These are phyloP conservation scores for Colletotrichum camelliae DNA, from an alignment of 2,329 filamentous ascomycete genomes.

Conservation along the genomic window DNA sequence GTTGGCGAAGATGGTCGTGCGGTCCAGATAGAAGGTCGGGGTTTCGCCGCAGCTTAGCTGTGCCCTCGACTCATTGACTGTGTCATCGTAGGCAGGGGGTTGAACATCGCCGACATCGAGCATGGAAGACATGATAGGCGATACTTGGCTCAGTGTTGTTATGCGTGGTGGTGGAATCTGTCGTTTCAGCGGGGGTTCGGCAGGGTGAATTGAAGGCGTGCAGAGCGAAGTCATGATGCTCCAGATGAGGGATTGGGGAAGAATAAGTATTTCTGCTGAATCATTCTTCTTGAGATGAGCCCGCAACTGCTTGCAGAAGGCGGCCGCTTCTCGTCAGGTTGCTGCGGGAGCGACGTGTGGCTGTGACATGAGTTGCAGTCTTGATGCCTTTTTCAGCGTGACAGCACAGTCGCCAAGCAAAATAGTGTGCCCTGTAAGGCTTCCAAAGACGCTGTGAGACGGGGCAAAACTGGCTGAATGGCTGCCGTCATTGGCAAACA, in stretches of 20 bases:
- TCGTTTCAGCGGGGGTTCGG: neutral
- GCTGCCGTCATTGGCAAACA: neutral
- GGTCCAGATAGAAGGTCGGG: neutral
- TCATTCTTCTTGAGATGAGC: neutral
- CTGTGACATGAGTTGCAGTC: neutral
- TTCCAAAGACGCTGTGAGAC: neutral
- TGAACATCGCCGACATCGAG: neutral
- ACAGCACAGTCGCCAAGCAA: neutral
- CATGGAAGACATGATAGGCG: neutral
- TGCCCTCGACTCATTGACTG: neutral
- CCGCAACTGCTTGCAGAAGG: neutral
- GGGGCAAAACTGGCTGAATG: neutral
- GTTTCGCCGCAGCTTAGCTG: constrained; percentile 9
- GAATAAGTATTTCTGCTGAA: neutral
- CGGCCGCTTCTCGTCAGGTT: neutral
- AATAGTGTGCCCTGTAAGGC: neutral
- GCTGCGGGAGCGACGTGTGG: neutral
- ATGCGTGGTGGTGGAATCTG: neutral
- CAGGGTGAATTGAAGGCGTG: neutral
- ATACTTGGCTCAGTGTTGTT: neutral
- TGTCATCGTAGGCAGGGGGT: constrained; percentile 11
- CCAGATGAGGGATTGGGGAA: neutral
- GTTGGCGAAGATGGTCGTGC: constrained; percentile 8
- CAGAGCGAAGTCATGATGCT: neutral
- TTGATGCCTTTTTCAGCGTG: neutral